Evolutionary conservation across 257 asterid species (phyloP).

Genomic region (Penstemon eatonii): DNA sequence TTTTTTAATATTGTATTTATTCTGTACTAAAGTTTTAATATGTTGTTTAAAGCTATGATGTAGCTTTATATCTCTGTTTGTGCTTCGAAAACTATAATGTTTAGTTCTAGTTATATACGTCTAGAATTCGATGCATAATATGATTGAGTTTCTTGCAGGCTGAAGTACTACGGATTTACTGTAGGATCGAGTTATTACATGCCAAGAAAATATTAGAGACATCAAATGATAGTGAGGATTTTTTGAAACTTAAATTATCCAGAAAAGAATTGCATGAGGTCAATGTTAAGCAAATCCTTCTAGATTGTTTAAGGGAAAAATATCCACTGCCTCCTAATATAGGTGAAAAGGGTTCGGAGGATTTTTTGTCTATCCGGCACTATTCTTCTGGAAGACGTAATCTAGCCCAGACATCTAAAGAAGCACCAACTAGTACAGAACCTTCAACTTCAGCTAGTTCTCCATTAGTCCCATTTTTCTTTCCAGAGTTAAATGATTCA

Average conservation of each 20-base stretch:
- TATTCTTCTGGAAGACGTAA: conserved; percentile 48
- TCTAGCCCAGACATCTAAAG: conserved; percentile 47
- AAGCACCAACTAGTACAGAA: conserved; percentile 59
- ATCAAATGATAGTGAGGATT: conserved; percentile 27
- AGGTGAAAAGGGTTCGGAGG: conserved; percentile 36
- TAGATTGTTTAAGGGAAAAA: conserved; percentile 55
- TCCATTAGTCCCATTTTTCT: conserved; percentile 52
- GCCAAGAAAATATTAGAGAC: conserved; percentile 44
- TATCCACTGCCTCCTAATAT: conserved; percentile 31
- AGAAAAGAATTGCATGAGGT: conserved; percentile 31
- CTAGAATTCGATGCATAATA: conserved; percentile 25
- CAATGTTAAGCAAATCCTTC: conserved; percentile 44
- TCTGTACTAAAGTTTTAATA: neutral
- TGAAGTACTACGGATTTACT: conserved; percentile 50
- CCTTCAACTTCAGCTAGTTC: conserved; percentile 50
- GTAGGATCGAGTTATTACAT: conserved; percentile 54
- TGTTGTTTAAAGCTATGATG: neutral
- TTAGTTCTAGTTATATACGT: conserved; percentile 7
- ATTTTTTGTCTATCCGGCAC: conserved; percentile 37
- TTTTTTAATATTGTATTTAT: too few relatives aligned
- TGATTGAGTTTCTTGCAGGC: conserved; percentile 54
- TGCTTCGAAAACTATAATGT: neutral
- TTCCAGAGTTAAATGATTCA: conserved; percentile 33
- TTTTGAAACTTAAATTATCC: conserved; percentile 32
- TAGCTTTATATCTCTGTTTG: neutral